These are phyloP conservation scores for Odontarrhena argentea DNA, from an alignment of 345 rosid species.

Conservation along the genomic window DNA sequence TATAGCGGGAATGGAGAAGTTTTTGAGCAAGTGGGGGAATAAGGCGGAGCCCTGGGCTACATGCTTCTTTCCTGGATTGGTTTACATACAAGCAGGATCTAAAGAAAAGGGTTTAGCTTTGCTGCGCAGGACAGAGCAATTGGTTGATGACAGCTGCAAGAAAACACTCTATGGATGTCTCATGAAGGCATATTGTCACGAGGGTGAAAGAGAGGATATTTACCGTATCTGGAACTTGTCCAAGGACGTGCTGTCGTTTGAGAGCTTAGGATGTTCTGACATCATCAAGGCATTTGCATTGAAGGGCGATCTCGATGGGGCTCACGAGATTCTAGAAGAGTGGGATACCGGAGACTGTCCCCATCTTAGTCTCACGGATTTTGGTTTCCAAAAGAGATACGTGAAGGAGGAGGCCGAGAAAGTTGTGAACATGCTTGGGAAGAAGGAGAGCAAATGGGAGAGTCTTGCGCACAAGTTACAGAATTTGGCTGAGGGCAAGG, in stretches of 20 bases:
- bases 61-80: slow-evolving; percentile 43
- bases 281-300: slow-evolving; percentile 47
- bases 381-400: slow-evolving; percentile 44
- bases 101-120: slow-evolving; percentile 42
- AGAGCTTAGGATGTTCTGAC: slow-evolving; percentile 37
- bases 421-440: slow-evolving; percentile 38
- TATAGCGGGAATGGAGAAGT: slow-evolving; percentile 51
- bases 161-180: slow-evolving; percentile 39
- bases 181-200: slow-evolving; percentile 42
- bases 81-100: slow-evolving; percentile 46
- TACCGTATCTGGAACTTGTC: slow-evolving; percentile 51
- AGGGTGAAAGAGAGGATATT: slow-evolving; percentile 47
- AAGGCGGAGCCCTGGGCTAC: slow-evolving; percentile 39
- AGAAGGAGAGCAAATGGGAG: slow-evolving; percentile 41
- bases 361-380: slow-evolving; percentile 42
- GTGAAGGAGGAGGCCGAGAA: slow-evolving; percentile 54
- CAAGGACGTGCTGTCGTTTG: slow-evolving; percentile 39
- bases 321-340: slow-evolving; percentile 55
- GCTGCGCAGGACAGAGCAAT: slow-evolving; percentile 49
- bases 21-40: slow-evolving; percentile 47
- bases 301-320: slow-evolving; percentile 50
- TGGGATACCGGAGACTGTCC: slow-evolving; percentile 44
- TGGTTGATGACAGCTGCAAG: slow-evolving; percentile 8
- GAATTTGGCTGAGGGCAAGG: slow-evolving; percentile 33
- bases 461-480: slow-evolving; percentile 33